These are phyloP conservation scores for Yueomyces sp. DNA, from an alignment of 805 yeast genomes.

Conservation along the genomic window DNA sequence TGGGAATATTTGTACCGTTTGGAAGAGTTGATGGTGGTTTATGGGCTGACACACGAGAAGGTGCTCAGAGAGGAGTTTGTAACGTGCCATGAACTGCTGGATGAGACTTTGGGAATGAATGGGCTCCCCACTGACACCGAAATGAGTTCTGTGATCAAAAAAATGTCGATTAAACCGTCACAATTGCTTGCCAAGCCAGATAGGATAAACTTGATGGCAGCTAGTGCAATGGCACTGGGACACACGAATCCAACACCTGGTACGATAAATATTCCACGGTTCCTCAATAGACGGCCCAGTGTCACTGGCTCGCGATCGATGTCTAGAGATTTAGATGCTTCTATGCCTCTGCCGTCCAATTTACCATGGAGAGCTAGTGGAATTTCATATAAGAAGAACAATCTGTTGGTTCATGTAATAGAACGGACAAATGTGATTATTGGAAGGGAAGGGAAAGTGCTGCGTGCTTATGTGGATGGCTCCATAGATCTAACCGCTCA, in stretches of 20 bases:
- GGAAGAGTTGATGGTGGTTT: constrained; percentile 36
- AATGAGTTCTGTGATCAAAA: constrained; percentile 11
- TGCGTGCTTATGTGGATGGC: constrained; percentile 69
- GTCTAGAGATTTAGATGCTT: constrained; percentile 7
- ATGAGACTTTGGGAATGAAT: constrained; percentile 38
- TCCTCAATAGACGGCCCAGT: constrained; percentile 4
- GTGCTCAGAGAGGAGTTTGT: constrained; percentile 53
- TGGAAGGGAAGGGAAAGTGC: constrained; percentile 46
- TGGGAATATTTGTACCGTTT: constrained; percentile 67
- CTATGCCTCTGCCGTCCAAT: constrained; percentile 19
- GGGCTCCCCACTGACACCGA: constrained; percentile 21
- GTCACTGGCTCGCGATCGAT: constrained; percentile 4
- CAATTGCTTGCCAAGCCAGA: constrained; percentile 2
- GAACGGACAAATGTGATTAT: constrained; percentile 66
- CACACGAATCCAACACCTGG: neutral
- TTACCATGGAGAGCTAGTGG: constrained; percentile 62
- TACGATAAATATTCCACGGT: constrained; percentile 8
- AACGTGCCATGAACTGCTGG: constrained; percentile 61
- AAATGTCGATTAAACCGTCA: constrained; percentile 14
- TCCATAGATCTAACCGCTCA: constrained; percentile 55
- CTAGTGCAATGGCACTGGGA: neutral
- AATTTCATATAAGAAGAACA: constrained; percentile 69
- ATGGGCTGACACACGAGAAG: constrained; percentile 28
- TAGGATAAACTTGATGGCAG: constrained; percentile 2
- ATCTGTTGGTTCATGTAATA: constrained; percentile 59